Percentiles rank a stretch among this genome's conserved stretches.
These are phyloP conservation scores for Ochromonadaceae sp. DNA, from an alignment of 352 stramenopile species.

Conservation along the genomic window DNA sequence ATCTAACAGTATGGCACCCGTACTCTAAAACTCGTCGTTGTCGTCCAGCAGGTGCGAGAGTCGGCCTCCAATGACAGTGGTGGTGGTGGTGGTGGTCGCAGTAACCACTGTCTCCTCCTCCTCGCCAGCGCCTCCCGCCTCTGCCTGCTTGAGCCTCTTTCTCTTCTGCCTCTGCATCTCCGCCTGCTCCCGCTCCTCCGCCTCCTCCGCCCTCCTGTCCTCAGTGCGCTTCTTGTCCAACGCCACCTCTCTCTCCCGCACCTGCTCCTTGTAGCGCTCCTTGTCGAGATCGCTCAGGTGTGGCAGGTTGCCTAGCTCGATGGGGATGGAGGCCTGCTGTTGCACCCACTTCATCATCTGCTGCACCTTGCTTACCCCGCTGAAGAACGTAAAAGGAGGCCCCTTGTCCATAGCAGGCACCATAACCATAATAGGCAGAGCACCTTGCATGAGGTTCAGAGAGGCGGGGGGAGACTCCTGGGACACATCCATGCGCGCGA, in stretches of 20 bases:
- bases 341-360: conserved; percentile 31
- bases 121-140: too few species aligned
- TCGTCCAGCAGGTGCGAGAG: too few species aligned
- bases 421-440: conserved; percentile 27
- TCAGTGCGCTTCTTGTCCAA: conserved; percentile 10
- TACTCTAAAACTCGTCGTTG: too few species aligned
- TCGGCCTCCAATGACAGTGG: too few species aligned
- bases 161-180: background rate
- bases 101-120: too few species aligned
- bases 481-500: conserved; percentile 29
- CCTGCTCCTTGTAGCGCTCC: conserved; percentile 18
- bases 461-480: conserved; percentile 21
- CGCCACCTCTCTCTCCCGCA: conserved; percentile 2
- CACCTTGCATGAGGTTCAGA: conserved; percentile 12
- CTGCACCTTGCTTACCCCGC: conserved; percentile 27
- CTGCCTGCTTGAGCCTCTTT: too few species aligned
- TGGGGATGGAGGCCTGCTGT: conserved; percentile 20
- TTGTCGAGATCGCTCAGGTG: conserved; percentile 20
- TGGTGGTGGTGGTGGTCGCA: too few species aligned
- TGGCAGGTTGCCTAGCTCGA: conserved; percentile 26
- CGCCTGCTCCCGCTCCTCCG: background rate
- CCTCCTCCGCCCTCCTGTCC: background rate
- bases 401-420: conserved; percentile 26
- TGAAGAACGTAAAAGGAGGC: conserved; percentile 28
- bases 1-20: too few species aligned